These are phyloP conservation scores for Candida gorgasii DNA, from an alignment of 805 yeast species.

Conservation along the genomic window DNA sequence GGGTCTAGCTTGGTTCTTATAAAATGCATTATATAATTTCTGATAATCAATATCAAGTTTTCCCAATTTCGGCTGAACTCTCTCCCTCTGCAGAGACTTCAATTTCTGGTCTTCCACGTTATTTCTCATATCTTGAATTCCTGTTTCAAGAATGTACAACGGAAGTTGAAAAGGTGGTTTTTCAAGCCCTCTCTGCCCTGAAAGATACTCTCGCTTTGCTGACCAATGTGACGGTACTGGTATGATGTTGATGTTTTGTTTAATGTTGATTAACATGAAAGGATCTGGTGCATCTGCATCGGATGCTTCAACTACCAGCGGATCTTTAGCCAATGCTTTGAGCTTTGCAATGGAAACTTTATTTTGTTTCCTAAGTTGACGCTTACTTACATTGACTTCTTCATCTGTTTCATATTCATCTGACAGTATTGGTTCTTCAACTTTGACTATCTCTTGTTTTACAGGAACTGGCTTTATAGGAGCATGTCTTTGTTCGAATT, in stretches of 20 bases:
- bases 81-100: conserved; percentile 74
- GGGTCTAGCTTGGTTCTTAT: conserved; percentile 78
- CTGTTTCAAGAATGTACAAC: conserved; percentile 73
- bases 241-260: conserved; percentile 63
- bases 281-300: conserved; percentile 89
- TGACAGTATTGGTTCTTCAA: conserved; percentile 13
- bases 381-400: conserved; percentile 12
- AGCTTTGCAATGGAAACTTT: conserved; percentile 68
- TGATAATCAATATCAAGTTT: conserved; percentile 82
- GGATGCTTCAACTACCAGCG: conserved; percentile 81
- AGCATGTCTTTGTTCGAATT: conserved; percentile 9
- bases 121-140: conserved; percentile 83
- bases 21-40: conserved; percentile 81
- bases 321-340: conserved; percentile 59
- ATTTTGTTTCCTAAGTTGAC: conserved; percentile 51
- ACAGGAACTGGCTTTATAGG: background rate
- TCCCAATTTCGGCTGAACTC: conserved; percentile 89
- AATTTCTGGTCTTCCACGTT: conserved; percentile 57
- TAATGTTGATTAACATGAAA: conserved; percentile 58
- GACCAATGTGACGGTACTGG: conserved; percentile 89
- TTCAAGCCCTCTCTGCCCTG: conserved; percentile 65
- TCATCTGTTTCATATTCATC: conserved; percentile 22
- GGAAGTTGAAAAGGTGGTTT: conserved; percentile 78
- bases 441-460: background rate
- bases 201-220: conserved; percentile 68